A percentile compares a stretch with the other conserved stretches of the same genome.
Conservation (phyloP, 179 eudicot genomes). For the Silene coronaria region DNA sequence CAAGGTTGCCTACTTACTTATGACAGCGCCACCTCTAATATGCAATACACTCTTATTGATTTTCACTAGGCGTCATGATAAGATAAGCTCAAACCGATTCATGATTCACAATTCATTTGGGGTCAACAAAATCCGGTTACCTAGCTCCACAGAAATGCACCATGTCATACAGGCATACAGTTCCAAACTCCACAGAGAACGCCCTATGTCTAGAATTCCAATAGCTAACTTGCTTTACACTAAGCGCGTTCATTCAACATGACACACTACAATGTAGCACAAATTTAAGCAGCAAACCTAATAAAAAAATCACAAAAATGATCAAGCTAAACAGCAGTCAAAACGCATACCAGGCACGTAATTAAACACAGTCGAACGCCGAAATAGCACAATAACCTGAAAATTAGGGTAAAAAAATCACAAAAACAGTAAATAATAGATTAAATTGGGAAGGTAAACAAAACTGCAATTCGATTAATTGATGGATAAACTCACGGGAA, state of each 20-base stretch:
- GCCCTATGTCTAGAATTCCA: not conserved
- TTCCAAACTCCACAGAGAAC: not conserved
- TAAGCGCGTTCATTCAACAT: not conserved
- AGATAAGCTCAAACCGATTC: not conserved
- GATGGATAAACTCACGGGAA: slow-evolving; percentile 46
- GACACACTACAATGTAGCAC: not conserved
- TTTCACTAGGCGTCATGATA: not conserved
- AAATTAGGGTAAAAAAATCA: not conserved
- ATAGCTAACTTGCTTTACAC: not conserved
- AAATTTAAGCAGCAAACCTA: not conserved
- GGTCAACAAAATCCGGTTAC: not conserved
- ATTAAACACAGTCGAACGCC: slow-evolving; percentile 24
- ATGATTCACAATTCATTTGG: not conserved
- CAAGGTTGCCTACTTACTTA: not conserved
- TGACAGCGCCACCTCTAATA: not conserved
- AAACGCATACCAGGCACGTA: slow-evolving; percentile 16
- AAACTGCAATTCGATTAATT: not conserved
- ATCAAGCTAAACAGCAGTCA: not conserved
- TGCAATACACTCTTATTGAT: not conserved
- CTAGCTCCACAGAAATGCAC: too few relatives aligned
- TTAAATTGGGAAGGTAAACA: not conserved
- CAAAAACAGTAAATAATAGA: not conserved
- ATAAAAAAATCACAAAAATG: not conserved
- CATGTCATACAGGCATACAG: not conserved
- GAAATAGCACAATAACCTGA: slow-evolving; percentile 35